Evolutionary conservation across 805 yeast genomes (phyloP), one percentile per base, ranked within the genome.

Genomic region (Zygotorulaspora florentina): DNA sequence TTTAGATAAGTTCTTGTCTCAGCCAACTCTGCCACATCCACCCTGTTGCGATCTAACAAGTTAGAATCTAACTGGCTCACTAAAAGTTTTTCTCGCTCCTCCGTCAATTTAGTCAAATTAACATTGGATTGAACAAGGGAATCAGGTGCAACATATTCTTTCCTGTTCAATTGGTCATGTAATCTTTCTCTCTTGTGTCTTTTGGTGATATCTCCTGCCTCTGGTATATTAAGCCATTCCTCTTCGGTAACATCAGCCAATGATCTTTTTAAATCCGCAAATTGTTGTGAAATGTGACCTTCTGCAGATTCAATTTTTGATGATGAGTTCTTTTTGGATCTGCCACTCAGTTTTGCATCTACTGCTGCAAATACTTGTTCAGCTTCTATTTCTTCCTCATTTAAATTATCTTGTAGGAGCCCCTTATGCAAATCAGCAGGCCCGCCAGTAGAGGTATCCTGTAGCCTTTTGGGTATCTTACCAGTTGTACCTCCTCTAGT

Each of bases 71-170:
- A 62, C 43, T 76, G 77, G 25, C 75, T 67, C 2, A 75, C 76
- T 31, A 87, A 59, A 43, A 85, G 66, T 46, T 74, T 75, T 51
- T 80, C 86, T 52, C 81, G 73, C 13, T 88, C 87, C n/a, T 74
- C 67, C 0, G 87, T 77, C 33, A 83, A 71, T 23, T 79, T 73
- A 16, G 75, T 63, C 47, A 84, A 70, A 56, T 67, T 63, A 2
- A 72, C 68, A 3, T 69, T 64, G 2, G 36, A 13, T 33, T 33
- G 36, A 2, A 85, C 55, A 6, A 87, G 63, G 1, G 79, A 60
- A 61, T 91, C 97, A 0, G 96, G 93, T 2, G 85, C 86, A 8
- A 96, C 88, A 61, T 88, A 91, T 35, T 77, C 79, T 48, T 96
- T 69, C 51, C 82, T 81, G 47, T 78, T 77, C 54, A 71, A 74